These are phyloP conservation scores for Coleophoma eucalyptorum DNA, from an alignment of 2,329 filamentous ascomycete species.

Conservation along the genomic window DNA sequence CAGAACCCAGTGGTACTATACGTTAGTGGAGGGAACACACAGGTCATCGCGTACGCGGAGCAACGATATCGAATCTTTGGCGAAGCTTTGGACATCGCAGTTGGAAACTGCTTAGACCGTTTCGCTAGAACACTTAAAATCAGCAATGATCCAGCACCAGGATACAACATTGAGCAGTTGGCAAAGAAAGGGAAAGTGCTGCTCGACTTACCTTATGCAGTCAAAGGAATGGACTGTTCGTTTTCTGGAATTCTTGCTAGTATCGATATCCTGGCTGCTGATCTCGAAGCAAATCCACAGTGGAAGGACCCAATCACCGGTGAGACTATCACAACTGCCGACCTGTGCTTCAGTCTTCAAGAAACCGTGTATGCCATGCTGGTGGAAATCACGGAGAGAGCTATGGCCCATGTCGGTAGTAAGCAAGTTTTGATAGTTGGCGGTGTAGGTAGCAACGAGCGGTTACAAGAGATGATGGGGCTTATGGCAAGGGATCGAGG, in stretches of 20 bases:
- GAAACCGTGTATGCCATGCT: constrained; percentile 97
- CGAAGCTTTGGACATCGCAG: constrained; percentile 94
- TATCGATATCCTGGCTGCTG: constrained; percentile 74
- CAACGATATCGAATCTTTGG: constrained; percentile 97
- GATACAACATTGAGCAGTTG: constrained; percentile 96
- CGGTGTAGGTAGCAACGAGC: constrained; percentile 91
- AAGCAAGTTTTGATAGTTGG: constrained; percentile 91
- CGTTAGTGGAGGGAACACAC: constrained; percentile 92
- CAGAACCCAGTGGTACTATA: constrained; percentile 92
- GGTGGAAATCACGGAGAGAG: constrained; percentile 96
- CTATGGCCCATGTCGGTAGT: constrained; percentile 95
- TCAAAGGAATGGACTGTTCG: constrained; percentile 98
- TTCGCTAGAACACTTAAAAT: constrained; percentile 91
- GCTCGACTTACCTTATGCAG: constrained; percentile 87
- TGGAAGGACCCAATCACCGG: constrained; percentile 41
- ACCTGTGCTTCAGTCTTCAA: constrained; percentile 91
- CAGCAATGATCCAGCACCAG: constrained; percentile 92
- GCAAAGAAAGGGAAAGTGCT: constrained; percentile 70
- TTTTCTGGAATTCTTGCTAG: constrained; percentile 89
- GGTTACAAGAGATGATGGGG: constrained; percentile 97
- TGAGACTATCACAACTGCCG: constrained; percentile 67
- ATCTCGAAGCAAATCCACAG: constrained; percentile 50
- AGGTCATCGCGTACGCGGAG: constrained; percentile 95
- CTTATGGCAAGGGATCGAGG: constrained; percentile 86
- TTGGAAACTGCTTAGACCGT: constrained; percentile 94